phyloP scores from a whole-genome alignment of 257 asterid species.

The Solanum sitiens region DNA sequence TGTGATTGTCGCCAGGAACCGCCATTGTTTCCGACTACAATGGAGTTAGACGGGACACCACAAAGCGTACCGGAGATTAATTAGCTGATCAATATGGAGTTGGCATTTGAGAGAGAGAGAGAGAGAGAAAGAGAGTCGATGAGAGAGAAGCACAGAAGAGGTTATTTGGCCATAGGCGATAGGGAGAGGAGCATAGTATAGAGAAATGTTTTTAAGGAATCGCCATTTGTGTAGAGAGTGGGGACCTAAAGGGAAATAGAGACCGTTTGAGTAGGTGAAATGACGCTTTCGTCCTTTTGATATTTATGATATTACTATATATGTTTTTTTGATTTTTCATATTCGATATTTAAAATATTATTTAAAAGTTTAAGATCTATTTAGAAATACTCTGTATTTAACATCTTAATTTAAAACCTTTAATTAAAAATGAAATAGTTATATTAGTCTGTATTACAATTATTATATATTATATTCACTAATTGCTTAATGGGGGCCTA shows the following conservation, averaged over 20 bases:
- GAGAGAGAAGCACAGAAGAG: not conserved
- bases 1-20: constrained; percentile 22
- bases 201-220: not conserved
- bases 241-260: not conserved
- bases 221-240: not conserved
- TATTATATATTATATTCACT: not conserved
- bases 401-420: no score
- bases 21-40: constrained; percentile 20
- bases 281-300: not conserved
- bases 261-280: not conserved
- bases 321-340: no score
- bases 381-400: no score
- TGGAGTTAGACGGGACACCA: not conserved
- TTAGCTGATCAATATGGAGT: not conserved
- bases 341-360: rapidly evolving
- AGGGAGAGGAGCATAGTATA: not conserved
- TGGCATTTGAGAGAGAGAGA: not conserved
- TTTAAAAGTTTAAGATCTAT: no score
- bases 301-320: not conserved
- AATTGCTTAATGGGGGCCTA: not conserved
- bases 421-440: no score
- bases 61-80: not conserved
- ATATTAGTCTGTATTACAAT: no score
- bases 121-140: not conserved
- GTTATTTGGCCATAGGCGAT: not conserved